Base-by-base conservation (phyloP, 495 filamentous ascomycete species). In the Hypoxylon cercidicola region DNA sequence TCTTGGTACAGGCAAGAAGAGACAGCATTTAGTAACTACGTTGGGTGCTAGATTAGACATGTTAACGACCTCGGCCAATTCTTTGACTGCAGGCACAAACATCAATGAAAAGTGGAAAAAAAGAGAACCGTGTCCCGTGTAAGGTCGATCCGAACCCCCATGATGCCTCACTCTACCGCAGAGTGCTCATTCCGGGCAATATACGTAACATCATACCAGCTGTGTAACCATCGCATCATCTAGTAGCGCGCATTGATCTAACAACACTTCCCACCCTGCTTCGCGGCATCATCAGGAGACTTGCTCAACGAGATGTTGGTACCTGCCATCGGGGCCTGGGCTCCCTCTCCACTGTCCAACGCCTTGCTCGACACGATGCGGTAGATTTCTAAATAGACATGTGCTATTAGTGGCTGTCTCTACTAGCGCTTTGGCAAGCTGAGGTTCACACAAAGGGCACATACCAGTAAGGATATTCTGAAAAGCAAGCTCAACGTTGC, bases 401-500 rank as follows among this genome's bases (percentile, higher is more conserved):
- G 41, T 21, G 43, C 11, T 40, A 58, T 62, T 55, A 62, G 32
- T 16, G 43, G 50, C 20, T 60, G 52, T 44, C 60, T 60, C 44
- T 21, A 46, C 19, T 50, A 62, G 55, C 45, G 54, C 58, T 55
- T 13, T 34, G 30, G 23, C 60, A 59, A 59, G 59, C 44, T 18
- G 18, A 46, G 37, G n/a, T 25, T 46, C 54, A 43, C 4, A 13
- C 9, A 50, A 28, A 60, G 10, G 55, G 54, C 37, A 77, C 86
- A 45, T 82, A 97, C 95, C 96, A 76, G 96, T 98, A 74, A 99
- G 85, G 75, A 98, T 98, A 77, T 98, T 98, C 79, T 98, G 95
- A 86, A 99, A 99, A 54, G 96, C 95, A 73, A 99, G 89, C 82
- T 99, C 96, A 61, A 99, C 96, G 74, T 99, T 99, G 83, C 92